These are phyloP conservation scores for Orbilia ellipsospora DNA, from an alignment of 2,329 filamentous ascomycete genomes.

Conservation along the genomic window DNA sequence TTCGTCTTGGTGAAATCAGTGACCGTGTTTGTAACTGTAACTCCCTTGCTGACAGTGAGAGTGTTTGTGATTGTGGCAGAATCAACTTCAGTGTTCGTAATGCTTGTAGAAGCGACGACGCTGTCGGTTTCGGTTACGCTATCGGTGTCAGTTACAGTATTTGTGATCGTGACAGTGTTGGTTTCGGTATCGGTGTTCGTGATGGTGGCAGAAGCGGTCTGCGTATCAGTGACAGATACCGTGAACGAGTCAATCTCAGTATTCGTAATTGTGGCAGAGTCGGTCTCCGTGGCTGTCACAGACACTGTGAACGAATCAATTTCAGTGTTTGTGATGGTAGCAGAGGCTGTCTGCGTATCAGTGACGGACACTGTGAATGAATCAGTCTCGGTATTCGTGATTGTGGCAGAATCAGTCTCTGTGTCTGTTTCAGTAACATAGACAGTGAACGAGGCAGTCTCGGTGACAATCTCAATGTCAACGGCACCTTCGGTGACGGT, in stretches of 20 bases:
- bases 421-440: conserved; percentile 10
- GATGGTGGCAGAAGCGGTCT: too few species aligned
- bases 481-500: conserved; percentile 8
- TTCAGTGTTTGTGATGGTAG: conserved; percentile 15
- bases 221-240: too few species aligned
- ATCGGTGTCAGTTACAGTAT: conserved; percentile 11
- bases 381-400: conserved; percentile 2
- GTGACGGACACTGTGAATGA: conserved; percentile 11
- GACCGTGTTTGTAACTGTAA: conserved; percentile 6
- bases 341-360: background rate
- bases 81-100: conserved; percentile 14
- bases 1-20: conserved; percentile 34
- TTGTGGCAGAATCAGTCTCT: conserved; percentile 7
- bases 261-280: too few species aligned
- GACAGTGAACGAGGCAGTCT: conserved; percentile 9
- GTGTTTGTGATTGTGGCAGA: conserved; percentile 12
- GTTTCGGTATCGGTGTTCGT: conserved; percentile 10
- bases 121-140: conserved; percentile 20
- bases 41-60: conserved; percentile 6
- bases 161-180: conserved; percentile 2
- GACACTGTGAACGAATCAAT: too few species aligned
- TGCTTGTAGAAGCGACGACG: conserved; percentile 8
- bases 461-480: conserved; percentile 3
- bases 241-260: too few species aligned
- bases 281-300: too few species aligned